phyloP scores from a whole-genome alignment of 176 grass and related monocot genomes.

The Carex scoparia region DNA sequence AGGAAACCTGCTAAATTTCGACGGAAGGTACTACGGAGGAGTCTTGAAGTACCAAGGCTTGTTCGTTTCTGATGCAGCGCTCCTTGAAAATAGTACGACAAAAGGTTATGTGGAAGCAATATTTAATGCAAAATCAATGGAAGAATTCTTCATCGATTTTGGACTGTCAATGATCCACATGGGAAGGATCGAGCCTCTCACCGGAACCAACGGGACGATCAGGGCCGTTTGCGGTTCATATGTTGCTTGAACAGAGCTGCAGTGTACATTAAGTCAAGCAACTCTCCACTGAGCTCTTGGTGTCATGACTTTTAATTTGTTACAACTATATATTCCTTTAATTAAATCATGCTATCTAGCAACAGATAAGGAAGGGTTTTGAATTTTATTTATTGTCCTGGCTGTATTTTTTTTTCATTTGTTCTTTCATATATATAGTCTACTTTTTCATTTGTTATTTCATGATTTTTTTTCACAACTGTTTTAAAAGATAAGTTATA shows the following conservation, averaged over 20 bases:
- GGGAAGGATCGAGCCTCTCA: constrained; percentile 40
- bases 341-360: neutral
- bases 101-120: constrained; percentile 38
- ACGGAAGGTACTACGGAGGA: too few species aligned
- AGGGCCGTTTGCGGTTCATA: constrained; percentile 36
- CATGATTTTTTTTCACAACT: neutral
- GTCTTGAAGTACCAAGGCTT: neutral
- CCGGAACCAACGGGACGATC: constrained; percentile 48
- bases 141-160: constrained; percentile 57
- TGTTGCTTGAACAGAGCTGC: constrained; percentile 28
- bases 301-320: too few species aligned
- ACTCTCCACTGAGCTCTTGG: too few species aligned
- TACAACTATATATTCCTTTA: neutral
- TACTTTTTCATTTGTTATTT: neutral
- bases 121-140: too few species aligned
- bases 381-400: neutral
- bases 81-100: constrained; percentile 37
- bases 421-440: neutral
- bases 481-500: neutral
- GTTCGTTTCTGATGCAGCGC: constrained; percentile 39
- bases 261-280: too few species aligned
- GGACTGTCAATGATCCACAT: constrained; percentile 55
- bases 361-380: neutral
- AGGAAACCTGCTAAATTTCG: neutral
- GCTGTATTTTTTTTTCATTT: neutral